Conservation (phyloP, 768 basidiomycete genomes). For the Leccinum subgranulosum region DNA sequence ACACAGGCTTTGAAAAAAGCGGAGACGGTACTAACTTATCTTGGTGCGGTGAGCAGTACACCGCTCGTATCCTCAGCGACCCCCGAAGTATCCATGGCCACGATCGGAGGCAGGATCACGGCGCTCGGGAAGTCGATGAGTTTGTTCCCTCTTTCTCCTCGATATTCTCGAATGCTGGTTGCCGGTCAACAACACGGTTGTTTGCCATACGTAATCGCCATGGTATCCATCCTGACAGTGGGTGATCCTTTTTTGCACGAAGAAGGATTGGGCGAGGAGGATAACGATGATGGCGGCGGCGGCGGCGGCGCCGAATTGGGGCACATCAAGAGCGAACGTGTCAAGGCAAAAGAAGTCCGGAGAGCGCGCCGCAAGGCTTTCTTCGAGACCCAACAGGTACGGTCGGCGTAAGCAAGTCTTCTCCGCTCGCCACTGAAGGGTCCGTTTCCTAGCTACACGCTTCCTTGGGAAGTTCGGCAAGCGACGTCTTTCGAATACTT, state of each 20-base stretch:
- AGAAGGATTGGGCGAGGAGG: constrained; percentile 54
- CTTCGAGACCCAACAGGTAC: constrained; percentile 78
- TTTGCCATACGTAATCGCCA: constrained; percentile 85
- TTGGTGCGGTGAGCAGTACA: constrained; percentile 69
- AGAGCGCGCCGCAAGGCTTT: constrained; percentile 70
- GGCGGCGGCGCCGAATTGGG: constrained; percentile 39
- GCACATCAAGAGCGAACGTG: constrained; percentile 45
- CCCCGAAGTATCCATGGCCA: constrained; percentile 17
- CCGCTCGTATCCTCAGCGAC: constrained; percentile 21
- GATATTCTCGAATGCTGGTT: constrained; percentile 95
- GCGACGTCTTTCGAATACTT: constrained; percentile 84
- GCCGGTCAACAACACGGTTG: constrained; percentile 84
- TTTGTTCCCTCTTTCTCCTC: constrained; percentile 88
- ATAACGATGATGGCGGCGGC: constrained; percentile 33
- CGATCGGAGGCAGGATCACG: constrained; percentile 67
- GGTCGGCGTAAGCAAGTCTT: constrained; percentile 12
- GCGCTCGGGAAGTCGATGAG: constrained; percentile 91
- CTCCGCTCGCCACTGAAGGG: not conserved
- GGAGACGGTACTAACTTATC: constrained; percentile 72
- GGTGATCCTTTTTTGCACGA: constrained; percentile 95
- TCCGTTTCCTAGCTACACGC: constrained; percentile 57
- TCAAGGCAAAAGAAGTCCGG: constrained; percentile 53
- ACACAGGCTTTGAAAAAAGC: constrained; percentile 70
- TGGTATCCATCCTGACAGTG: constrained; percentile 88
- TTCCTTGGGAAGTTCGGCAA: constrained; percentile 72